A percentile compares a stretch with the other conserved stretches of the same genome.
These are phyloP conservation scores for Pestalotiopsis sp. DNA, from an alignment of 2,329 filamentous ascomycete species.

Conservation along the genomic window DNA sequence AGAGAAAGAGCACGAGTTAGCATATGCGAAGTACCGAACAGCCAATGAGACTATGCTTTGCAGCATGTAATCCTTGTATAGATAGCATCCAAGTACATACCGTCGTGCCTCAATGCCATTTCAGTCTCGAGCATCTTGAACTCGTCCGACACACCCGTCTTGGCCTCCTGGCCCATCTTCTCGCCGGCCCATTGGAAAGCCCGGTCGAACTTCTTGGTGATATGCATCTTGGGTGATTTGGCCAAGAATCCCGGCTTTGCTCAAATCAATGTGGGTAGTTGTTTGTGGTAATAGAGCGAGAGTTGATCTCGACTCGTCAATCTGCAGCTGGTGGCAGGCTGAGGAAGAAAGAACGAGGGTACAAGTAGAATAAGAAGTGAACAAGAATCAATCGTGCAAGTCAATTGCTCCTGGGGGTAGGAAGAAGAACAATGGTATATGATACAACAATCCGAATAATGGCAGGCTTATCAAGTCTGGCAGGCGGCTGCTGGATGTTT, in stretches of 20 bases:
- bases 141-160: conserved; percentile 84
- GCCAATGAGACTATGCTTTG: neutral
- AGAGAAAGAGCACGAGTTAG: neutral
- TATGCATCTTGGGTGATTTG: conserved; percentile 45
- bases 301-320: neutral
- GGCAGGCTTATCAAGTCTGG: conserved; percentile 12
- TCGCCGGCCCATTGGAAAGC: conserved; percentile 98
- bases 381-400: neutral
- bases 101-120: conserved; percentile 87
- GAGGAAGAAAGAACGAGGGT: neutral
- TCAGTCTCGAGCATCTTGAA: conserved; percentile 90
- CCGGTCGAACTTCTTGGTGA: conserved; percentile 87
- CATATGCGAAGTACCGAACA: neutral
- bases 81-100: conserved; percentile 50
- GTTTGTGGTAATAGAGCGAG: neutral
- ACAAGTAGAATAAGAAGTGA: neutral
- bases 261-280: neutral
- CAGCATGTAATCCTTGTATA: neutral
- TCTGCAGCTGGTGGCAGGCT: neutral
- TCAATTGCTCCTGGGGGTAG: neutral
- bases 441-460: neutral
- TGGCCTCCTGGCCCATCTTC: conserved; percentile 90
- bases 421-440: conserved; percentile 3
- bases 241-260: neutral
- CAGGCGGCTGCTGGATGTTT: neutral